These are phyloP conservation scores for Catharanthus roseus DNA, from an alignment of 257 asterid species.

Conservation along the genomic window DNA sequence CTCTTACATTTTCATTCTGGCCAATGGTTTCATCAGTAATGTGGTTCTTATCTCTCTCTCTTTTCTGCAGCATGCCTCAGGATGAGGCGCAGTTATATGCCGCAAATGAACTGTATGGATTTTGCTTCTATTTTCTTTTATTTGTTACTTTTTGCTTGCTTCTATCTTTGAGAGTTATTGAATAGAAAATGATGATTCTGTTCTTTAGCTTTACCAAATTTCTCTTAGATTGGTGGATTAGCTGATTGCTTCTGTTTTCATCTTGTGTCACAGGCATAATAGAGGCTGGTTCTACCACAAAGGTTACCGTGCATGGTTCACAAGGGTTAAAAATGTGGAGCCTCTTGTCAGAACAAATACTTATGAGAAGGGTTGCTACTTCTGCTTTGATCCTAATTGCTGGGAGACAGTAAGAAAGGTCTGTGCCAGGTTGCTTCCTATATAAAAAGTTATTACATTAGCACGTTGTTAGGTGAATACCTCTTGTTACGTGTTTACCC, in stretches of 20 bases:
- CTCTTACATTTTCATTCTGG: not conserved
- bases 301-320: constrained; percentile 66
- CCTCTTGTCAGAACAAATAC: constrained; percentile 58
- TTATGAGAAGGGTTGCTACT: constrained; percentile 67
- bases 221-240: not conserved
- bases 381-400: constrained; percentile 65
- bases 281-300: constrained; percentile 88
- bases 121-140: constrained; percentile 1
- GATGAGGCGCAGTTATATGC: constrained; percentile 87
- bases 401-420: constrained; percentile 80
- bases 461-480: not conserved
- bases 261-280: constrained; percentile 37
- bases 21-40: constrained; percentile 17
- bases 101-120: constrained; percentile 76
- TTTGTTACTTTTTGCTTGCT: not conserved
- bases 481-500: not conserved
- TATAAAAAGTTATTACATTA: not conserved
- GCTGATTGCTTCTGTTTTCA: not conserved
- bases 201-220: not conserved
- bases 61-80: constrained; percentile 73
- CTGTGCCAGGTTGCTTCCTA: constrained; percentile 6
- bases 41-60: constrained; percentile 17
- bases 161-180: too few species aligned
- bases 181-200: not conserved
- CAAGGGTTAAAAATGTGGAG: constrained; percentile 52